Conservation (phyloP, 495 filamentous ascomycete species). For the Neurospora sp. region DNA sequence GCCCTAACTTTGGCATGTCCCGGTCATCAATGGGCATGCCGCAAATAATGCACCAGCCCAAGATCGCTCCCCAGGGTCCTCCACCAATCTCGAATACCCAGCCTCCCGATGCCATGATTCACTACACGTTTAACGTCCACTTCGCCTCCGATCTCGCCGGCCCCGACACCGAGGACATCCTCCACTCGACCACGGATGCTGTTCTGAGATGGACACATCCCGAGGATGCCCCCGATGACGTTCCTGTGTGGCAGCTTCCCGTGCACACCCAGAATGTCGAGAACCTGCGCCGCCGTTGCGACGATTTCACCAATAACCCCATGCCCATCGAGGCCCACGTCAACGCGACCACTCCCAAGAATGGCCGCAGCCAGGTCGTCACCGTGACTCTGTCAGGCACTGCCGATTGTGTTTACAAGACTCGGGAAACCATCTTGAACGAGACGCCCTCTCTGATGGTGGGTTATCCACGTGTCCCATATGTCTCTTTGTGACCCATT, state of each 20-base stretch:
- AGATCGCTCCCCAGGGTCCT: constrained; percentile 51
- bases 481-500: neutral
- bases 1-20: constrained; percentile 68
- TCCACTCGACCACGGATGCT: constrained; percentile 76
- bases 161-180: constrained; percentile 81
- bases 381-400: constrained; percentile 85
- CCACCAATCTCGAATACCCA: constrained; percentile 56
- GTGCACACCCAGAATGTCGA: constrained; percentile 80
- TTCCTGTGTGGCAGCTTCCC: constrained; percentile 74
- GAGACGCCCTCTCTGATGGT: constrained; percentile 82
- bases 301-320: constrained; percentile 58
- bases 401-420: constrained; percentile 71
- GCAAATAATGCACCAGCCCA: constrained; percentile 54
- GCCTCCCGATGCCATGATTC: constrained; percentile 54
- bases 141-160: constrained; percentile 86
- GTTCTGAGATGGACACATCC: constrained; percentile 86
- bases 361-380: constrained; percentile 63
- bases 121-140: constrained; percentile 84
- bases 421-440: constrained; percentile 74
- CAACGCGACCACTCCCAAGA: constrained; percentile 71
- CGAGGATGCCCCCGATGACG: constrained; percentile 70
- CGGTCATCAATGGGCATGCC: constrained; percentile 63
- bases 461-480: constrained; percentile 22
- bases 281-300: constrained; percentile 63
- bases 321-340: constrained; percentile 71